phyloP scores from a whole-genome alignment of 164 flowering plant genomes.

The Chimonanthus praecox region DNA sequence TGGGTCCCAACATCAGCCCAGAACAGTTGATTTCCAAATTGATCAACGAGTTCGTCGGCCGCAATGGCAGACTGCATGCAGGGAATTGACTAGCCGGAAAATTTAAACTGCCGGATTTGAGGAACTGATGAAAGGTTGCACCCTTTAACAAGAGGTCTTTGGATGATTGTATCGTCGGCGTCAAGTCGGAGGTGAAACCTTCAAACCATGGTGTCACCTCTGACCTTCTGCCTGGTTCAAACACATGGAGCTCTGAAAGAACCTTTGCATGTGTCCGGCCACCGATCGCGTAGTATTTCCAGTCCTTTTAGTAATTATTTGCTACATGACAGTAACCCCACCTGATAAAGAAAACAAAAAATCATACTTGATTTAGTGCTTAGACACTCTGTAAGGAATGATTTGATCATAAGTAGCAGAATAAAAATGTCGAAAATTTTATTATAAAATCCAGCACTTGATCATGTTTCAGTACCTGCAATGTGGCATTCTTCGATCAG shows the following conservation, averaged over 20 bases:
- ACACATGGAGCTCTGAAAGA: slow-evolving; percentile 25
- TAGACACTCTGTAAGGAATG: too few species aligned
- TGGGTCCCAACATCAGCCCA: slow-evolving; percentile 16
- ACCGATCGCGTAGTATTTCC: slow-evolving; percentile 26
- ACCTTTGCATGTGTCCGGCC: slow-evolving; percentile 27
- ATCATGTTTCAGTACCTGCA: slow-evolving; percentile 18
- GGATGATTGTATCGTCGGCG: slow-evolving; percentile 22
- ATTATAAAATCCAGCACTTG: too few species aligned
- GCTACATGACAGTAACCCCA: slow-evolving; percentile 33
- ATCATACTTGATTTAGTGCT: neutral
- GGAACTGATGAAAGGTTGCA: slow-evolving; percentile 26
- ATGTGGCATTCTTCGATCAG: slow-evolving; percentile 30
- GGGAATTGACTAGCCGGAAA: slow-evolving; percentile 11
- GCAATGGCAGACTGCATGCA: slow-evolving; percentile 12
- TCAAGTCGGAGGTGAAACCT: slow-evolving; percentile 11
- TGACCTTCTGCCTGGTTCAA: slow-evolving; percentile 18
- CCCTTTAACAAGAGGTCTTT: slow-evolving; percentile 19
- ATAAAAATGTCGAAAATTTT: too few species aligned
- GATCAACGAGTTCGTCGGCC: slow-evolving; percentile 1
- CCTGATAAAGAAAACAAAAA: slow-evolving; percentile 5
- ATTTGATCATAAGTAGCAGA: too few species aligned
- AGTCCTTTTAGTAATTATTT: slow-evolving; percentile 27
- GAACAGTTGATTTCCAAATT: slow-evolving; percentile 20
- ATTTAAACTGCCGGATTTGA: slow-evolving; percentile 8
- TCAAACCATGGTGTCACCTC: slow-evolving; percentile 32